Base-by-base conservation (phyloP, 257 asterid genomes). In the Fraxinus excelsior region DNA sequence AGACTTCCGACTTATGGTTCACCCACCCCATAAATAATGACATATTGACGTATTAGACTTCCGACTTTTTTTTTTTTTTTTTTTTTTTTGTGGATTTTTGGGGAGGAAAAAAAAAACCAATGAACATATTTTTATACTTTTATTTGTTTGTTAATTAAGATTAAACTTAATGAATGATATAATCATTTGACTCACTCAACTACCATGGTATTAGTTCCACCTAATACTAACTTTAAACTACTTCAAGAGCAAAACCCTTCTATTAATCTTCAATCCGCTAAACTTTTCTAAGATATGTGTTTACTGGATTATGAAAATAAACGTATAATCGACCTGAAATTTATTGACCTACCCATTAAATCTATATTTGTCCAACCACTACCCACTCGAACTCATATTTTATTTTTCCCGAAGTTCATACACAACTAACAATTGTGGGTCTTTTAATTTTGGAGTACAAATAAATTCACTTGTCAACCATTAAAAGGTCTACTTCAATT, bases 101-200 rank as follows among this genome's bases (percentile, higher is more conserved):
- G n/a, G n/a, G n/a, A n/a, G n/a, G n/a, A n/a, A n/a, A n/a, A n/a
- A 46, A 46, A 14, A 46, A 46, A 46, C 6, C 3, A 13, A 46
- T 16, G 19, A 14, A 46, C 42, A 5, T 71, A 31, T 32, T 19
- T 29, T 19, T 53, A 5, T 53, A 18, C 10, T 53, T 19, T 28
- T 40, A 21, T 46, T 46, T 46, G n/a, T 49, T 72, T 46, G 75
- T 46, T 72, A 72, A 72, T 31, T 12, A 49, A 72, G 28, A 71
- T 46, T 72, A 72, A 51, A 49, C 31, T 60, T 60, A 10, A 3
- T 60, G 29, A 60, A 23, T 60, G 14, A n/a, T 58, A 51, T 38
- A 51, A 53, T 73, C 69, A 53, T 56, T 34, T 58, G 35, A 58
- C 28, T 74, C 14, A 74, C 38, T 74, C 34, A 58, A 35, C 37